Base-by-base conservation (phyloP, 345 rosid species). In the Combretum micranthum region DNA sequence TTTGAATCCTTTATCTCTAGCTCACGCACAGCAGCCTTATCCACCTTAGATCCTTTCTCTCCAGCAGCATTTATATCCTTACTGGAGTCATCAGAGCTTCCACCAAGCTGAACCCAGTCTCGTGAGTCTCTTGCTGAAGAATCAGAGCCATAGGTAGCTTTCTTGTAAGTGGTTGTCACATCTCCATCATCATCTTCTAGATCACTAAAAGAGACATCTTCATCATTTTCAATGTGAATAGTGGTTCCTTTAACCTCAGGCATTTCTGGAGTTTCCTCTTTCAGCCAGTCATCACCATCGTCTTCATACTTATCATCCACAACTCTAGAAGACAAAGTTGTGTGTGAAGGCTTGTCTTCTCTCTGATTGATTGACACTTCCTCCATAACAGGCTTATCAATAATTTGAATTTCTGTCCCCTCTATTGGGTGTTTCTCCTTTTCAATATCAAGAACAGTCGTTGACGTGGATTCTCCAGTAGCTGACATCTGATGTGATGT, bases 171-270 rank as follows among this genome's bases (percentile, higher is more conserved):
- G 42, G 68, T 23, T 19, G 80, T 75, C 42, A 60, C 78, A 62
- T 80, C 82, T 15, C 47, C 91, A 50, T 87, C 96, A 47, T 90
- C 97, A 2, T 89, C 96, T 80, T 93, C 97, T 0, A 93, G 92
- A 75, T 93, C 99, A 69, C 99, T 90, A 61, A 90, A 93, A 4
- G 97, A 89, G n/a, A 90, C 92, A 57, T 90, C 99, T 61, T 90
- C 97, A 1, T 87, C 97, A 63, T 89, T 84, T 59, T 56, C 94
- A 42, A 83, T 60, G 22, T 60, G 81, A 56, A 69, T 61, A 9
- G 82, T 56, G 45, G 81, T 69, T 64, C 78, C 78, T 66, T 70
- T 46, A 16, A 60, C 59, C 18, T 73, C 81, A 52, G 67, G 56
- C 42, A 44, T 65, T 59, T 80, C 90, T 10, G 81, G 72, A 56